Conservation (phyloP, 2,329 filamentous ascomycete species). For the Dothidotthia symphoricarpi region DNA sequence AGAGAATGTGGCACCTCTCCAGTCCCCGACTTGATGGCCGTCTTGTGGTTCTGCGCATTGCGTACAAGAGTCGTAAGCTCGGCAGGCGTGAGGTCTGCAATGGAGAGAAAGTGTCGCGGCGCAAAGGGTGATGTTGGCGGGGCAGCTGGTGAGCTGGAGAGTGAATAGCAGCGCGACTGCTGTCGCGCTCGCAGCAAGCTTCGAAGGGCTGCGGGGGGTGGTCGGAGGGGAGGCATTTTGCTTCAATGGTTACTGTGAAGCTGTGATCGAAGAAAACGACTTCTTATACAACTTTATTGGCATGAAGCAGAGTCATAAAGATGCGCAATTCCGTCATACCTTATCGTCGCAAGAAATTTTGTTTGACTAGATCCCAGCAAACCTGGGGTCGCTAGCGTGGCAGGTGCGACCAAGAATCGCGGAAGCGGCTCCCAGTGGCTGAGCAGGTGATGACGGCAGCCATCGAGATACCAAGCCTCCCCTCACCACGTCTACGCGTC, state of each 20-base stretch:
- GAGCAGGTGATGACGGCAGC: too few species aligned
- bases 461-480: constrained; percentile 7
- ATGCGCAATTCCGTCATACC: too few species aligned
- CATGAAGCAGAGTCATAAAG: constrained; percentile 21
- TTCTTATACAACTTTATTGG: constrained; percentile 7
- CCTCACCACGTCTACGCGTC: constrained; percentile 2
- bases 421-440: too few species aligned
- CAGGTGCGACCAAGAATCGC: neutral
- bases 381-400: constrained; percentile 6
- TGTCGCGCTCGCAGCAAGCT: constrained; percentile 30
- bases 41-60: constrained; percentile 77
- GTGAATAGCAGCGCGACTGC: constrained; percentile 26
- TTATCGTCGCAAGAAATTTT: constrained; percentile 12
- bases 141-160: constrained; percentile 34
- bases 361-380: constrained; percentile 14
- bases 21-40: constrained; percentile 64
- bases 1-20: constrained; percentile 61
- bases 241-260: constrained; percentile 3
- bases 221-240: constrained; percentile 36
- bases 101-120: constrained; percentile 87
- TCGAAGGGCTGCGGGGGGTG: constrained; percentile 28
- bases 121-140: constrained; percentile 56
- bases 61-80: constrained; percentile 81
- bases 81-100: constrained; percentile 74
- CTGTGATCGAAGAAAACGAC: constrained; percentile 8